These are phyloP conservation scores for Leccinum huronense DNA, from an alignment of 1,284 basidiomycete species.

Conservation along the genomic window DNA sequence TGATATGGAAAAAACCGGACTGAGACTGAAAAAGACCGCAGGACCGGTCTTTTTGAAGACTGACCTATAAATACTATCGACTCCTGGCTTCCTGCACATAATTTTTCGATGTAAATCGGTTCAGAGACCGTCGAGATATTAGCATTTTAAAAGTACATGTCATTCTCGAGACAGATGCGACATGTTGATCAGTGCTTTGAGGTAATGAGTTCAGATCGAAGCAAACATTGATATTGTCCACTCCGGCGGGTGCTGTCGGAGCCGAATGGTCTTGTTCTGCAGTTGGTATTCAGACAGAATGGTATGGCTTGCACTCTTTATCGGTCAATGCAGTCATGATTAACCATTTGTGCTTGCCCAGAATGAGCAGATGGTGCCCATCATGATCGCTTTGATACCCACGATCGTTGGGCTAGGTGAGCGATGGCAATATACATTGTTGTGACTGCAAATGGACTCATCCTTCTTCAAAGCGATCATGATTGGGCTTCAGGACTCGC, in stretches of 20 bases:
- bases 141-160: too few relatives aligned
- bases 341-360: slow-evolving; percentile 22
- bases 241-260: slow-evolving; percentile 54
- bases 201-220: slow-evolving; percentile 42
- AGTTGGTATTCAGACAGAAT: slow-evolving; percentile 67
- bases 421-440: slow-evolving; percentile 3
- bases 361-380: slow-evolving; percentile 63
- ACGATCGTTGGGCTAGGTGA: slow-evolving; percentile 58
- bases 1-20: too few relatives aligned
- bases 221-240: slow-evolving; percentile 61
- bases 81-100: too few relatives aligned
- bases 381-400: slow-evolving; percentile 58
- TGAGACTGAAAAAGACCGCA: too few relatives aligned
- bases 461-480: slow-evolving; percentile 45
- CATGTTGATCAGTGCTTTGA: neutral
- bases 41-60: too few relatives aligned
- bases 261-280: slow-evolving; percentile 49
- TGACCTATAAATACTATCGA: too few relatives aligned
- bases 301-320: slow-evolving; percentile 31
- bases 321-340: neutral
- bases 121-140: too few relatives aligned
- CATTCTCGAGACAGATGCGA: neutral
- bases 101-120: too few relatives aligned
- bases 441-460: neutral
- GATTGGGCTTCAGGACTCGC: slow-evolving; percentile 50